Evolutionary conservation across 2,329 filamentous ascomycete genomes (phyloP).

Genomic region (Diaporthe nobilis): DNA sequence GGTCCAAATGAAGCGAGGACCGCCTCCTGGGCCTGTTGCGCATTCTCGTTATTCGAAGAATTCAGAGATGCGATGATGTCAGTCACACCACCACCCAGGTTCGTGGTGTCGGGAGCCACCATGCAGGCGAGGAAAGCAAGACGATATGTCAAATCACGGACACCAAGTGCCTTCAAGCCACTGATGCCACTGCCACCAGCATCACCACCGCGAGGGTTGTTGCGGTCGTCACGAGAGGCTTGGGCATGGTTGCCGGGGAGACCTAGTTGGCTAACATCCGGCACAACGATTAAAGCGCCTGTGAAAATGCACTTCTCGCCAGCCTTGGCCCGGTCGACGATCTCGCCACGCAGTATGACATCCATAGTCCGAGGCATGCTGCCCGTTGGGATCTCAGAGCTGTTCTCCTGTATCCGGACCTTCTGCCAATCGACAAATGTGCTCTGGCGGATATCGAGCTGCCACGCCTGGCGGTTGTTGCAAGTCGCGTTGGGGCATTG

Average conservation of each 20-base stretch:
- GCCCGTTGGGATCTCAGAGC: conserved; percentile 96
- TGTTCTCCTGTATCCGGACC: conserved; percentile 97
- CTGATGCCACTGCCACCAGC: conserved; percentile 87
- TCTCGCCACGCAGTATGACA: conserved; percentile 94
- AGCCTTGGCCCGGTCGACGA: conserved; percentile 96
- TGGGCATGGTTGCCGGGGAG: conserved; percentile 88
- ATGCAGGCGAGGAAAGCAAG: conserved; percentile 98
- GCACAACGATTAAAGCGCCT: conserved; percentile 94
- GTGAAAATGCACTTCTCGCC: conserved; percentile 99
- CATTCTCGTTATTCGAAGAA: conserved; percentile 77
- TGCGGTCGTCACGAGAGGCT: conserved; percentile 85
- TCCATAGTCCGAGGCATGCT: conserved; percentile 99
- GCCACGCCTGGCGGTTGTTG: conserved; percentile 92
- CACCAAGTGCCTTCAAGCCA: conserved; percentile 92
- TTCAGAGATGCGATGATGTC: conserved; percentile 91
- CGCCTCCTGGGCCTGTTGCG: conserved; percentile 89
- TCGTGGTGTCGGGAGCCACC: conserved; percentile 90
- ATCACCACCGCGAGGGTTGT: conserved; percentile 80
- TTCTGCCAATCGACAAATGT: conserved; percentile 99
- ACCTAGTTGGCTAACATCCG: conserved; percentile 94
- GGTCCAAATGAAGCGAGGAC: conserved; percentile 88
- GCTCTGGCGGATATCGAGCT: conserved; percentile 95
- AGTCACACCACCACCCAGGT: conserved; percentile 82
- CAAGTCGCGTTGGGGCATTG: conserved; percentile 93
- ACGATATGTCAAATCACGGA: conserved; percentile 93